phyloP scores from a whole-genome alignment of 805 yeast genomes.

The Saccharomycopsis sp. region DNA sequence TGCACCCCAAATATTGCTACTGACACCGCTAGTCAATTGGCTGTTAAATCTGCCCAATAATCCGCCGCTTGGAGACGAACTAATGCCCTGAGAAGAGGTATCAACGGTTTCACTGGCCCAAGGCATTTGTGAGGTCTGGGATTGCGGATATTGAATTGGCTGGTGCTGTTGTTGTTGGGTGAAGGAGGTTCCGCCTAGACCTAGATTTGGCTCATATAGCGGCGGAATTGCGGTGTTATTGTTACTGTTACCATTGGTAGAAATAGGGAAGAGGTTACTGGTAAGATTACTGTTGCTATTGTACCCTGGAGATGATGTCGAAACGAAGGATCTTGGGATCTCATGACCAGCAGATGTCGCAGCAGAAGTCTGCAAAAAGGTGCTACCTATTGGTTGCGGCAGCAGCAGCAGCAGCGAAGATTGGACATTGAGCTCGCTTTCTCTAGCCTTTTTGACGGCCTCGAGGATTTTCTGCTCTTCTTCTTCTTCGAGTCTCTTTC shows the following conservation, averaged over 20 bases:
- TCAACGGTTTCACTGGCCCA: neutral
- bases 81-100: neutral
- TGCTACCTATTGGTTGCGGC: too few relatives aligned
- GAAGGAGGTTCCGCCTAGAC: too few relatives aligned
- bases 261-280: neutral
- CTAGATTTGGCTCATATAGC: too few relatives aligned
- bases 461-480: neutral
- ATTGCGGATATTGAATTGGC: neutral
- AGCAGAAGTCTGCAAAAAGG: too few relatives aligned
- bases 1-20: neutral
- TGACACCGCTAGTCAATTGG: neutral
- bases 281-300: neutral
- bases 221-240: neutral
- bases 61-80: neutral
- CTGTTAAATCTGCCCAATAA: neutral
- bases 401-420: too few relatives aligned
- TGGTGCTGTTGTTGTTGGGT: neutral
- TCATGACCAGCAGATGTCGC: too few relatives aligned
- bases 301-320: neutral
- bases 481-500: constrained; percentile 2
- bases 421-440: neutral
- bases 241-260: neutral
- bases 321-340: too few relatives aligned
- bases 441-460: neutral
- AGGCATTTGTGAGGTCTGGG: neutral